Percentiles rank a stretch among this genome's conserved stretches.
Evolutionary conservation across 139 green algal genomes (phyloP).

Genomic region (Chlamydomonas schloesseri): DNA sequence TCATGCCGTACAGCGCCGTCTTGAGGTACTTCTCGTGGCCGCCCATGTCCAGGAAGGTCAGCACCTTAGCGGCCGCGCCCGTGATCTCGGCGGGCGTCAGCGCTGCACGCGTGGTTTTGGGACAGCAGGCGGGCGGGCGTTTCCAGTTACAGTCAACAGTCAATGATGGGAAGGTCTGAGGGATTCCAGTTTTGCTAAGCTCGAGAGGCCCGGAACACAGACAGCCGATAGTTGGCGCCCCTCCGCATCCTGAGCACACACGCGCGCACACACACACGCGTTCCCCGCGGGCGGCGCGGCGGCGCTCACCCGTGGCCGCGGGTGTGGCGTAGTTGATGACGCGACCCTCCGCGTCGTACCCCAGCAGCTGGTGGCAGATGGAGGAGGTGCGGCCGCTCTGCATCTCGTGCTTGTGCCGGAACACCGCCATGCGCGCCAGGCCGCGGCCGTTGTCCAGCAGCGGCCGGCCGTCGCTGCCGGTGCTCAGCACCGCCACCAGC

Average conservation of each 20-base stretch:
- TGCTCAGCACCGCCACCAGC: conserved; percentile 83
- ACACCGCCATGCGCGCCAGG: conserved; percentile 79
- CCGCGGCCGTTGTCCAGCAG: conserved; percentile 86
- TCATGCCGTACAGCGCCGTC: conserved; percentile 83
- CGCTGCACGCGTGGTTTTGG: not conserved
- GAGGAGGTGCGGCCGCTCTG: conserved; percentile 83
- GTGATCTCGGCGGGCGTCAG: conserved; percentile 48
- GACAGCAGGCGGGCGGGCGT: too few species aligned
- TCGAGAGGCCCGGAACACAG: too few species aligned
- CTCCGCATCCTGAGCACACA: too few species aligned
- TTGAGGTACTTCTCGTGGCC: conserved; percentile 88
- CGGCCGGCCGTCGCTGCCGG: conserved; percentile 74
- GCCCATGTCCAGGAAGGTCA: conserved; percentile 88
- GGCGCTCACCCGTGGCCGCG: conserved; percentile 31
- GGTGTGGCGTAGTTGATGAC: conserved; percentile 78
- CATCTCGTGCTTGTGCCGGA: conserved; percentile 92
- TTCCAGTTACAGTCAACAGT: too few species aligned
- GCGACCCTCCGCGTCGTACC: conserved; percentile 74
- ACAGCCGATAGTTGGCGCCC: too few species aligned
- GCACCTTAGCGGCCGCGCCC: conserved; percentile 45
- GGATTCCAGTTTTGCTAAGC: too few species aligned
- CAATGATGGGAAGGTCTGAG: too few species aligned
- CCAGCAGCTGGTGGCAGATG: conserved; percentile 78
- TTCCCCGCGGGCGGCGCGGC: too few species aligned
- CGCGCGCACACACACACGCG: too few species aligned